These are phyloP conservation scores for Skeletonema menzelii DNA, from an alignment of 108 stramenopile genomes.

Conservation along the genomic window DNA sequence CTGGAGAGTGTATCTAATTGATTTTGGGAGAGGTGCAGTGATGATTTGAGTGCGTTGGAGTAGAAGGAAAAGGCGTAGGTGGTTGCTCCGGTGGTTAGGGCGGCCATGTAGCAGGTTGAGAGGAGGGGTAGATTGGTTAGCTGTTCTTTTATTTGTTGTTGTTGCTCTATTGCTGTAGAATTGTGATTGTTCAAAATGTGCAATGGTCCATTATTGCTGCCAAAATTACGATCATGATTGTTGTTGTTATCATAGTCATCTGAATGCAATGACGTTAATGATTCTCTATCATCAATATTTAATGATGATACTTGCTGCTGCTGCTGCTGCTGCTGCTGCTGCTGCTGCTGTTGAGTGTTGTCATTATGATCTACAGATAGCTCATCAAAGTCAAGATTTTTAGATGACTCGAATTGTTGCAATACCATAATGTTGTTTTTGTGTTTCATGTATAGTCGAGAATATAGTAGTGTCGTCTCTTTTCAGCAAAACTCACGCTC, in stretches of 20 bases:
- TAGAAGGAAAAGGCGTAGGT: slow-evolving; percentile 89
- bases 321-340: no score
- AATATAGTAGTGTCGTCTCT: no score
- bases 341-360: neutral
- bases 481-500: no score
- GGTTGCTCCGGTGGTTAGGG: slow-evolving; percentile 79
- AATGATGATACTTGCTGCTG: neutral
- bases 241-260: neutral
- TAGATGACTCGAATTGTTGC: neutral
- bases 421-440: neutral
- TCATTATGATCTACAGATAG: neutral
- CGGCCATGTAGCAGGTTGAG: slow-evolving; percentile 62
- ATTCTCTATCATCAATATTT: neutral
- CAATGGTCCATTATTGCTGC: no score
- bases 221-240: neutral
- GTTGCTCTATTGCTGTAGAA: neutral
- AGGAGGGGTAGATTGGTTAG: slow-evolving; percentile 69
- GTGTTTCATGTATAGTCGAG: no score
- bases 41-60: slow-evolving; percentile 67
- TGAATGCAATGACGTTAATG: neutral
- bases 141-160: neutral
- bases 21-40: slow-evolving; percentile 62
- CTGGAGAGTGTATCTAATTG: slow-evolving; percentile 77
- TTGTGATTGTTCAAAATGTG: no score
- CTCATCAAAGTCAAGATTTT: neutral